Conservation (phyloP, 306 rosid species). For the Nissolia schottii region DNA sequence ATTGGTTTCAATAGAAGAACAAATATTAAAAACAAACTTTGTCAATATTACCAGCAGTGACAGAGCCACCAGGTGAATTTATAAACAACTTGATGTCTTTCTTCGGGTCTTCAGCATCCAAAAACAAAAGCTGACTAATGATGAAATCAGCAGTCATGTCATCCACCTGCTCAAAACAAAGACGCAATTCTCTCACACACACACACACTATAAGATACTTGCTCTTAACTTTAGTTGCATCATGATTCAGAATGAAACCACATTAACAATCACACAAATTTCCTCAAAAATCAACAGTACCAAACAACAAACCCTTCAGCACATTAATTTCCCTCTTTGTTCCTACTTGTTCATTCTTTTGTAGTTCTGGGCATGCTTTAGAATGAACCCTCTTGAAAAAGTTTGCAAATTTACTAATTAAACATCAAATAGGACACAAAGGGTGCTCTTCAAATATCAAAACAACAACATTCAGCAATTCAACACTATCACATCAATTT, state of each 20-base stretch:
- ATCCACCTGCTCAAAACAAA: conserved; percentile 68
- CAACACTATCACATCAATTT: no score
- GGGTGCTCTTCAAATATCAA: background rate
- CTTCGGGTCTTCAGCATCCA: conserved; percentile 84
- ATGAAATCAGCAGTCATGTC: conserved; percentile 86
- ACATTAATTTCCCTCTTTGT: background rate
- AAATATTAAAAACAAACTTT: background rate
- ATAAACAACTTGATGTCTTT: conserved; percentile 83
- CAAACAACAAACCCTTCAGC: background rate
- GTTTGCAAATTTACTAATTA: conserved; percentile 14
- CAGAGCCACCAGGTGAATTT: conserved; percentile 96
- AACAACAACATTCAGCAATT: no score
- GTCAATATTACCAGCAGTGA: conserved; percentile 75
- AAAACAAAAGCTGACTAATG: conserved; percentile 80
- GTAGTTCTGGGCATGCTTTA: background rate
- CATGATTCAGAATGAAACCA: background rate
- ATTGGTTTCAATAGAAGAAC: background rate
- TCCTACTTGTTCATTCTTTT: background rate
- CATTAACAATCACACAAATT: background rate
- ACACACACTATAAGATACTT: conserved; percentile 3
- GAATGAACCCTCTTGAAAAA: conserved; percentile 26
- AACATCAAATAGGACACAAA: background rate
- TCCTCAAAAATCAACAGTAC: conserved; percentile 5
- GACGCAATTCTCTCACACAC: conserved; percentile 5
- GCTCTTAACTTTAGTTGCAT: background rate